phyloP scores from a whole-genome alignment of 768 basidiomycete species.

The Xanthoconium purpureum region DNA sequence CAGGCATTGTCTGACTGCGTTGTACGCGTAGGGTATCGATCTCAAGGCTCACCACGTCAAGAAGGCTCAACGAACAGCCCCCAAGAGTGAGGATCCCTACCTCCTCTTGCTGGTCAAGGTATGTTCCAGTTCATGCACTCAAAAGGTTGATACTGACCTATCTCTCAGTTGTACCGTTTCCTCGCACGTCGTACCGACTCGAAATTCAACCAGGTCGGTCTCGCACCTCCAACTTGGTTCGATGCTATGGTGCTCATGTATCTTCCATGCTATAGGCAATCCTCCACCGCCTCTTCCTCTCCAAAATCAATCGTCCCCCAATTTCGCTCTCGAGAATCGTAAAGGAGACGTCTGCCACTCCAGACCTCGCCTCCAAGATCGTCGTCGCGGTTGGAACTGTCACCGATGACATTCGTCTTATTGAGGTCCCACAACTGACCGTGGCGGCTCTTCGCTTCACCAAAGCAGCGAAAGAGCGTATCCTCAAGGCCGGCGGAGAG shows the following conservation, averaged over 20 bases:
- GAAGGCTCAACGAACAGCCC: conserved; percentile 91
- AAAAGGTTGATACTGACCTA: conserved; percentile 6
- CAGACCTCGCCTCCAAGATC: conserved; percentile 73
- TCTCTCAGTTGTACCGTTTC: conserved; percentile 90
- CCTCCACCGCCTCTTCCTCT: conserved; percentile 95
- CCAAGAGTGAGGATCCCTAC: conserved; percentile 99
- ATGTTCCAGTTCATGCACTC: conserved; percentile 20
- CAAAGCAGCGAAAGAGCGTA: conserved; percentile 87
- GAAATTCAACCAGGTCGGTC: conserved; percentile 92
- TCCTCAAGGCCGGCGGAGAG: conserved; percentile 94
- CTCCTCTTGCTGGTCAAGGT: conserved; percentile 98
- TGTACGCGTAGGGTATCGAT: conserved; percentile 79
- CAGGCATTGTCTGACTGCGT: conserved; percentile 14
- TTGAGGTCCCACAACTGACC: conserved; percentile 83
- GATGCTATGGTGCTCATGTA: conserved; percentile 17
- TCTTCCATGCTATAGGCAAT: conserved; percentile 55
- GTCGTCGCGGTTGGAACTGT: conserved; percentile 89
- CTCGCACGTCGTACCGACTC: conserved; percentile 95
- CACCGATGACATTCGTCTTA: conserved; percentile 91
- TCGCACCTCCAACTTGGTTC: conserved; percentile 4
- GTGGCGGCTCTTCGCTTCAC: conserved; percentile 97
- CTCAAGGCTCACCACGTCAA: conserved; percentile 96
- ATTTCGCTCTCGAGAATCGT: conserved; percentile 90
- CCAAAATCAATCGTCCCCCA: conserved; percentile 95
- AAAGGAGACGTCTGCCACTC: conserved; percentile 69